Base-by-base conservation (phyloP, 306 rosid species). In the Arachis hypogaea region DNA sequence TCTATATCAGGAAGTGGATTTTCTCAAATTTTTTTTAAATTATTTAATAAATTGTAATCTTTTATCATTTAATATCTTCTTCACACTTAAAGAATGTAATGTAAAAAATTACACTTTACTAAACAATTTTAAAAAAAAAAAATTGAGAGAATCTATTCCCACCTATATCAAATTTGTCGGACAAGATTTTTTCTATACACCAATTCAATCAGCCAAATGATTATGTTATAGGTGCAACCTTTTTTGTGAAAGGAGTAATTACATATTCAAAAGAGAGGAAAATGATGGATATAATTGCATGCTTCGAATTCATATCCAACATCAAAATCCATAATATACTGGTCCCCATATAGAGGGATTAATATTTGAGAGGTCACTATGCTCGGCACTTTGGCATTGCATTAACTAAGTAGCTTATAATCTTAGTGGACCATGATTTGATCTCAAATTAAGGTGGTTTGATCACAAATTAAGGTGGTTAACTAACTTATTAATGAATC, bases 291-390 rank as follows among this genome's bases (percentile, higher is more conserved):
- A 72, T 83, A 11, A 75, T 82, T 62, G 68, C 75, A 22, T 73
- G 78, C 38, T 80, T 83, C 70, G 86, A 86, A 84, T 88, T 83
- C 78, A 68, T 73, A 44, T 55, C 55, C 56, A 68, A 69, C 77
- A 29, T 50, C 57, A 56, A 64, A 69, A 61, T 44, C 66, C 68
- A 73, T 63, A 72, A 72, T 71, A 49, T 71, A 54, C 56, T 69
- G 72, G 71, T 59, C 59, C 66, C 42, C 80, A 41, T 44, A 71
- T 4, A 33, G 38, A 33, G 57, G 59, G 55, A 65, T 59, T 52
- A 66, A 75, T 40, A 66, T 33, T 33, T 36, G 45, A 72, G 16
- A 63, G 41, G 47, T 58, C 83, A 74, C 69, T 77, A 67, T 77
- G 78, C 76, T 71, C 60, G 77, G 71, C 82, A 75, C 77, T 59